Conservation (phyloP, 768 basidiomycete genomes). For the Suillus fuscotomentosus region DNA sequence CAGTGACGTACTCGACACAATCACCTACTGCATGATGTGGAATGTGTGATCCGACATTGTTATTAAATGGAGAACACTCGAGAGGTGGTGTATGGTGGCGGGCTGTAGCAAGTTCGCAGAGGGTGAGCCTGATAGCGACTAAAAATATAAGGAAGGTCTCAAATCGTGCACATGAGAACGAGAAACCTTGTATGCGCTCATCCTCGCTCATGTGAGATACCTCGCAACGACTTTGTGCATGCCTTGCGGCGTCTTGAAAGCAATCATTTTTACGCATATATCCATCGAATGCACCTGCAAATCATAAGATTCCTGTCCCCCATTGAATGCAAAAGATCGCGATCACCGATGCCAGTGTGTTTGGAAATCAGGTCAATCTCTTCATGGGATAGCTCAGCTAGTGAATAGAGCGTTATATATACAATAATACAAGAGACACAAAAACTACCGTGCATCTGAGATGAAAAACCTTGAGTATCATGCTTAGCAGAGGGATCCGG, state of each 20-base stretch:
- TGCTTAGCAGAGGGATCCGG: constrained; percentile 8
- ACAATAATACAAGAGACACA: background rate
- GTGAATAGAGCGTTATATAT: background rate
- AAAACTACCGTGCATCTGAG: background rate
- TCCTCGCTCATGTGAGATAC: constrained; percentile 60
- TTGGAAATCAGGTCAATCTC: constrained; percentile 7
- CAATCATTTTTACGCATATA: constrained; percentile 58
- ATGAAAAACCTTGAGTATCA: background rate
- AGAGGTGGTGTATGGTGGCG: constrained; percentile 64
- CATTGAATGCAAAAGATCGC: background rate
- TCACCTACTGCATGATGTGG: constrained; percentile 34
- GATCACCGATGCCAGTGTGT: background rate
- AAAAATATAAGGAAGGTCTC: constrained; percentile 12
- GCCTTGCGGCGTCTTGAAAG: constrained; percentile 51
- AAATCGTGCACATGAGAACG: background rate
- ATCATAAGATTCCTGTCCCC: background rate
- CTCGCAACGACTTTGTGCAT: constrained; percentile 49
- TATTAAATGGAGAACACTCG: constrained; percentile 48
- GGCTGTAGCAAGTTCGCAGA: constrained; percentile 78
- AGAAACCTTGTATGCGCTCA: constrained; percentile 57
- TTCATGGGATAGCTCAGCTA: constrained; percentile 5
- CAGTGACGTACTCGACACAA: constrained; percentile 49
- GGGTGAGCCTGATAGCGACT: constrained; percentile 78
- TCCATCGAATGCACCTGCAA: constrained; percentile 39
- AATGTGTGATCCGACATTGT: constrained; percentile 2